These are phyloP conservation scores for Ceratobasidium sp. DNA, from an alignment of 1,284 basidiomycete genomes.

Conservation along the genomic window DNA sequence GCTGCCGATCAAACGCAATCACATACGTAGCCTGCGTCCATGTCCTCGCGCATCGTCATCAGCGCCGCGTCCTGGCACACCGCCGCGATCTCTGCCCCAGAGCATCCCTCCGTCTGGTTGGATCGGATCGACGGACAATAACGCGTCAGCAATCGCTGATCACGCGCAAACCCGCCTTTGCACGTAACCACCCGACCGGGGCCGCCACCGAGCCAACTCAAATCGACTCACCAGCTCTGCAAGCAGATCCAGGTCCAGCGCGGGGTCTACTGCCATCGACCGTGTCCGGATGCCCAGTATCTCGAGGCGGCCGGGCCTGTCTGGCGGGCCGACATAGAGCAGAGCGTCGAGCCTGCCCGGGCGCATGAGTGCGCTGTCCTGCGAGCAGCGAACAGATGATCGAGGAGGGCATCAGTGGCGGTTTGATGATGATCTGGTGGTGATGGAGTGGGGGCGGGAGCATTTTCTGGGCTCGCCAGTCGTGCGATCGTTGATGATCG, in stretches of 20 bases:
- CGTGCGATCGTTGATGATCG: constrained; percentile 36
- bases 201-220: constrained; percentile 11
- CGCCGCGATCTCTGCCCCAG: constrained; percentile 91
- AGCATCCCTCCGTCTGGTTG: constrained; percentile 86
- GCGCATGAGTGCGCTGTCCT: constrained; percentile 95
- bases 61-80: constrained; percentile 97
- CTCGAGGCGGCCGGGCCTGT: constrained; percentile 76
- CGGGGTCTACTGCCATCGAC: constrained; percentile 80
- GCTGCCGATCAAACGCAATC: constrained; percentile 36
- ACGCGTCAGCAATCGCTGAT: too few species aligned
- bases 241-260: constrained; percentile 71
- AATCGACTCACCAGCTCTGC: constrained; percentile 69
- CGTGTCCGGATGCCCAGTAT: constrained; percentile 80
- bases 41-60: constrained; percentile 84
- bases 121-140: too few species aligned
- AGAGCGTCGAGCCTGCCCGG: constrained; percentile 96
- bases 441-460: constrained; percentile 26
- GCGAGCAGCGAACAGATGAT: background rate
- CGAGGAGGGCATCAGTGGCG: constrained; percentile 21
- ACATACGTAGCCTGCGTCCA: constrained; percentile 76
- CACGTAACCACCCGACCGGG: background rate
- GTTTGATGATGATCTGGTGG: constrained; percentile 31
- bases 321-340: constrained; percentile 92
- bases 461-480: constrained; percentile 15
- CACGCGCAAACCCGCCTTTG: too few species aligned